These are phyloP conservation scores for Aphanomyces euteiches DNA, from an alignment of 352 stramenopile genomes.

Conservation along the genomic window DNA sequence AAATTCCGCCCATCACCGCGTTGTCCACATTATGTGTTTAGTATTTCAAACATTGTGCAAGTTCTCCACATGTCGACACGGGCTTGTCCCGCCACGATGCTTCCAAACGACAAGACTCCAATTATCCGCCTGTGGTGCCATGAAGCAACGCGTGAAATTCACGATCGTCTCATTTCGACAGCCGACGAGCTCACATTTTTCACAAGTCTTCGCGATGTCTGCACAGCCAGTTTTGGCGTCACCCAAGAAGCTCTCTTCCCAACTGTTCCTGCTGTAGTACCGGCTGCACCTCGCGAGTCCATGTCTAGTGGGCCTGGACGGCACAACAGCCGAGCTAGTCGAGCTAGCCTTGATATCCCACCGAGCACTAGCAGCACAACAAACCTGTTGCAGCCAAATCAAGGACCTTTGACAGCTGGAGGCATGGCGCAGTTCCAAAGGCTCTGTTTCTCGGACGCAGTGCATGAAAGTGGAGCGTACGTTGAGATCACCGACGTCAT, in stretches of 20 bases:
- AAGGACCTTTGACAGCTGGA: background rate
- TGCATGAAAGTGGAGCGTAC: background rate
- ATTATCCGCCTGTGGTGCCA: slow-evolving; percentile 71
- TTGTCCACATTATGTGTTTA: slow-evolving; percentile 60
- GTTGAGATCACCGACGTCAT: slow-evolving; percentile 18
- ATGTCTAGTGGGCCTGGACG: background rate
- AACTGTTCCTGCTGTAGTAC: background rate
- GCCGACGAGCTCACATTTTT: slow-evolving; percentile 44
- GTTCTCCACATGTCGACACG: slow-evolving; percentile 48
- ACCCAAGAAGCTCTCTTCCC: slow-evolving; percentile 42
- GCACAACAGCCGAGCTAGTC: background rate
- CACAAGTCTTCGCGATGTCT: slow-evolving; percentile 45
- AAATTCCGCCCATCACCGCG: slow-evolving; percentile 28
- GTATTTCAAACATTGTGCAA: slow-evolving; percentile 40
- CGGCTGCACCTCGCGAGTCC: background rate
- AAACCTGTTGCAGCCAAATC: background rate
- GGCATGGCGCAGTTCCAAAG: slow-evolving; percentile 12
- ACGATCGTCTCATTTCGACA: slow-evolving; percentile 45
- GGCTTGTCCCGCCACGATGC: slow-evolving; percentile 36
- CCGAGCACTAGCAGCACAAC: background rate
- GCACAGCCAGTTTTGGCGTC: slow-evolving; percentile 44
- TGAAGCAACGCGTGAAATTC: slow-evolving; percentile 51
- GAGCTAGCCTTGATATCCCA: slow-evolving; percentile 18
- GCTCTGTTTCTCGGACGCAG: slow-evolving; percentile 3
- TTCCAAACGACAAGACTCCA: slow-evolving; percentile 43